Conservation (phyloP, 768 basidiomycete species). For the Multifurca ochricompacta region DNA sequence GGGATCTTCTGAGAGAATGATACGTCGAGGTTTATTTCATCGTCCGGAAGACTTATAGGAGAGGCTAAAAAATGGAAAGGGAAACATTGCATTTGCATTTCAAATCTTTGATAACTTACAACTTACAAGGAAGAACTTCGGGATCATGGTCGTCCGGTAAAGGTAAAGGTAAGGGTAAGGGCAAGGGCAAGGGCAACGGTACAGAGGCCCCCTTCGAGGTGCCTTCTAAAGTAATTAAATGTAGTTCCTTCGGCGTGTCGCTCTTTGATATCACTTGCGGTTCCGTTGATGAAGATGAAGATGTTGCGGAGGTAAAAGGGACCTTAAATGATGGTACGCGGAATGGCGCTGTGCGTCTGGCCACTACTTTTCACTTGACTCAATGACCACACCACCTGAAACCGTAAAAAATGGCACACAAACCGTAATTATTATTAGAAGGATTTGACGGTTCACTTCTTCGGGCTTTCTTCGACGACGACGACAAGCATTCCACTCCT, state of each 20-base stretch:
- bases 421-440: not conserved
- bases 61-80: not conserved
- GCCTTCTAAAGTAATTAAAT: not conserved
- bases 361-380: not conserved
- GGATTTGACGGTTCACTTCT: not conserved
- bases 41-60: conserved; percentile 25
- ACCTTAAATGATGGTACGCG: conserved; percentile 32
- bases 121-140: conserved; percentile 27
- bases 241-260: not conserved
- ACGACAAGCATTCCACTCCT: not conserved
- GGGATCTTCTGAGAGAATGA: conserved; percentile 37
- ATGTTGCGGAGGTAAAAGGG: conserved; percentile 19
- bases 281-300: not conserved
- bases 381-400: too few species aligned
- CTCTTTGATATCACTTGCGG: not conserved
- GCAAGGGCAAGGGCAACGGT: too few species aligned
- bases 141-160: conserved; percentile 5
- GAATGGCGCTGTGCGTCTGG: conserved; percentile 12
- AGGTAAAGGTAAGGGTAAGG: too few species aligned
- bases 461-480: too few species aligned
- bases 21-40: conserved; percentile 33
- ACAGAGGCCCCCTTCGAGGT: not conserved
- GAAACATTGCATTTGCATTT: too few species aligned
- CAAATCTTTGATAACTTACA: conserved; percentile 14
- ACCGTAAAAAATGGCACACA: not conserved